These are phyloP conservation scores for Trapa incisa DNA, from an alignment of 345 rosid genomes.

Conservation along the genomic window DNA sequence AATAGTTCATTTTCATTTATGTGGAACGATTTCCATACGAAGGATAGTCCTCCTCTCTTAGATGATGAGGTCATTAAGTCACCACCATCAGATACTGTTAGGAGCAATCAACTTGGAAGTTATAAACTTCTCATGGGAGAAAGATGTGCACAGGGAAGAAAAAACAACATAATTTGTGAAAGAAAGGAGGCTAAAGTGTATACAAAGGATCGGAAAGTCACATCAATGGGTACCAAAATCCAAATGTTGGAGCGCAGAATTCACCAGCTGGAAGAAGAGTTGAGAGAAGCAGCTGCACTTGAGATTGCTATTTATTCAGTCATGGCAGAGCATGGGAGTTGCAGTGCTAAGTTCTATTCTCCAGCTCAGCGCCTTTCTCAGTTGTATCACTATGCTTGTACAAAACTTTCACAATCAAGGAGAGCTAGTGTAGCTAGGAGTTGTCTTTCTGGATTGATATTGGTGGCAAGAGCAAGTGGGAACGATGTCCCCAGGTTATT, in stretches of 20 bases:
- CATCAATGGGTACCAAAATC: slow-evolving; percentile 38
- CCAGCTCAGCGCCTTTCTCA: slow-evolving; percentile 92
- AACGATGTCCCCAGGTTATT: slow-evolving; percentile 83
- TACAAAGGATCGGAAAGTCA: slow-evolving; percentile 28
- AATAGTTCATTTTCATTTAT: neutral
- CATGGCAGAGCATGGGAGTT: slow-evolving; percentile 87
- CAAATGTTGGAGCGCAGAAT: slow-evolving; percentile 55
- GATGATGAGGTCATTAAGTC: slow-evolving; percentile 55
- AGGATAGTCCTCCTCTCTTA: slow-evolving; percentile 21
- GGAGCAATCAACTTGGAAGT: slow-evolving; percentile 14
- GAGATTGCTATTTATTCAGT: slow-evolving; percentile 80
- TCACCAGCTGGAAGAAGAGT: slow-evolving; percentile 72
- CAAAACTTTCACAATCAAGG: slow-evolving; percentile 31
- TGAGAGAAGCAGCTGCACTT: slow-evolving; percentile 76
- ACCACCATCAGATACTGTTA: slow-evolving; percentile 30
- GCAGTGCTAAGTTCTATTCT: slow-evolving; percentile 76
- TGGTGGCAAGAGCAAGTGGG: slow-evolving; percentile 87
- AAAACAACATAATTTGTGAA: slow-evolving; percentile 18
- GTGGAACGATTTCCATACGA: slow-evolving; percentile 14
- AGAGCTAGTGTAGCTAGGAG: slow-evolving; percentile 71
- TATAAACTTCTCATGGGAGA: slow-evolving; percentile 15
- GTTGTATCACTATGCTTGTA: slow-evolving; percentile 59
- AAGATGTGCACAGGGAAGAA: slow-evolving; percentile 20
- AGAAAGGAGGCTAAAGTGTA: slow-evolving; percentile 40
- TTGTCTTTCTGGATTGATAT: slow-evolving; percentile 63